Evolutionary conservation across 495 filamentous ascomycete genomes (phyloP).

Genomic region (Aspergillus wentii): DNA sequence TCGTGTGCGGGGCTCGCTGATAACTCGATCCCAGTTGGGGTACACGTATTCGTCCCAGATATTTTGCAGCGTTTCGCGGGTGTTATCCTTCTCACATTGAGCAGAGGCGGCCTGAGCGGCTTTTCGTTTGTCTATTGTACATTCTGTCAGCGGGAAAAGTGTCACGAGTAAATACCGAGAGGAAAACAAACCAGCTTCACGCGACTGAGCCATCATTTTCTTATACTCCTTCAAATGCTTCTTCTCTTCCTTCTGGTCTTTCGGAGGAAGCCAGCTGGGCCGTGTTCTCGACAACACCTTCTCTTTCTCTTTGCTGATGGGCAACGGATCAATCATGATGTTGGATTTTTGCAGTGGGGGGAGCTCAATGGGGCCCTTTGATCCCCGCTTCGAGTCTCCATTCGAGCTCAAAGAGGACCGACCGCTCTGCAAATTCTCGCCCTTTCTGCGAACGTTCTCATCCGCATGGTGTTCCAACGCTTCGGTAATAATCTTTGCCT

Average conservation of each 20-base stretch:
- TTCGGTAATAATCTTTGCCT: constrained; percentile 84
- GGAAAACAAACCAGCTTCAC: constrained; percentile 57
- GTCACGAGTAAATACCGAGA: background rate
- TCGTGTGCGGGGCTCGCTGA: constrained; percentile 68
- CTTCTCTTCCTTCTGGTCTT: constrained; percentile 88
- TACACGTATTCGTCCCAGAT: constrained; percentile 88
- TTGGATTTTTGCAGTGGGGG: constrained; percentile 83
- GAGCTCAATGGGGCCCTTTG: constrained; percentile 55
- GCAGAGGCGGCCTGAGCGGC: constrained; percentile 44
- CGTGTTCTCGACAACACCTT: constrained; percentile 85
- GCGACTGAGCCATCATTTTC: constrained; percentile 80
- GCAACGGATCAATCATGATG: constrained; percentile 93
- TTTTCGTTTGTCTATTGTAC: constrained; percentile 40
- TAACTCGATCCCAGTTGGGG: constrained; percentile 76
- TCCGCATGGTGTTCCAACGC: constrained; percentile 83
- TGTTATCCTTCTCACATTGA: constrained; percentile 61
- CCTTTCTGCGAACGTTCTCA: constrained; percentile 48
- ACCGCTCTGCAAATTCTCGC: constrained; percentile 47
- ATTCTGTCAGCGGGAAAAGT: background rate
- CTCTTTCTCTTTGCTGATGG: constrained; percentile 95
- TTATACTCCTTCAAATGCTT: constrained; percentile 89
- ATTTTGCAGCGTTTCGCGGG: constrained; percentile 55
- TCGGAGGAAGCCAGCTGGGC: constrained; percentile 93
- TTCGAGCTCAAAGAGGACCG: constrained; percentile 38
- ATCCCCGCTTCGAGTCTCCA: constrained; percentile 50